These are phyloP conservation scores for Fagus sylvatica DNA, from an alignment of 306 rosid genomes.

Conservation along the genomic window DNA sequence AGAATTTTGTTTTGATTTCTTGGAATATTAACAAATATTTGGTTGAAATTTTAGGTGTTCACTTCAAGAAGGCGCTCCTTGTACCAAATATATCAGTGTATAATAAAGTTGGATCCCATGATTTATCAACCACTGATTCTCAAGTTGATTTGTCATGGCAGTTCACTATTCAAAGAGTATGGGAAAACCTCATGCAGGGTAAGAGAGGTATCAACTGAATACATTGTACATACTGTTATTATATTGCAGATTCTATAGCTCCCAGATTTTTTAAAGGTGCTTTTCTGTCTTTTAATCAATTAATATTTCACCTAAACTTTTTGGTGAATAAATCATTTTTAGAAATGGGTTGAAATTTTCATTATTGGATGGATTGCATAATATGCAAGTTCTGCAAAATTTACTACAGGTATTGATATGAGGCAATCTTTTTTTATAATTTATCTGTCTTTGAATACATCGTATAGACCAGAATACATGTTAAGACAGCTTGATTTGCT, in stretches of 20 bases:
- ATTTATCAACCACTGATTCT: conserved; percentile 45
- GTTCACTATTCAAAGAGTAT: conserved; percentile 66
- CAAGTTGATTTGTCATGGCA: conserved; percentile 92
- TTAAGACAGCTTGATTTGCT: conserved; percentile 1
- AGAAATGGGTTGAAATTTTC: neutral
- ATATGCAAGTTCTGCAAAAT: neutral
- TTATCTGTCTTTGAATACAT: neutral
- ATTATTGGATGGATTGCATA: neutral
- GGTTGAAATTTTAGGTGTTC: conserved; percentile 56
- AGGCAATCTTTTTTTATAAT: neutral
- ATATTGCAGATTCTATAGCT: neutral
- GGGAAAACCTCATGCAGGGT: conserved; percentile 76
- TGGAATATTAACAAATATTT: conserved; percentile 12
- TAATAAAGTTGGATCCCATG: conserved; percentile 77
- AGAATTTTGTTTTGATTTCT: conserved; percentile 4
- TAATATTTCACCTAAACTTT: neutral
- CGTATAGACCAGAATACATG: neutral
- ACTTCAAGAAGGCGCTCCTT: conserved; percentile 87
- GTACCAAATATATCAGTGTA: conserved; percentile 79
- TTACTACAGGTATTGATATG: neutral
- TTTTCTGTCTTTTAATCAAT: neutral
- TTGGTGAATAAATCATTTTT: neutral
- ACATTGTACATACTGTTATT: neutral
- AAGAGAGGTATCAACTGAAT: conserved; percentile 52
- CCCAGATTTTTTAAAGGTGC: neutral